These are phyloP conservation scores for Trichoderma guizhouense DNA, from an alignment of 2,329 filamentous ascomycete species.

Conservation along the genomic window DNA sequence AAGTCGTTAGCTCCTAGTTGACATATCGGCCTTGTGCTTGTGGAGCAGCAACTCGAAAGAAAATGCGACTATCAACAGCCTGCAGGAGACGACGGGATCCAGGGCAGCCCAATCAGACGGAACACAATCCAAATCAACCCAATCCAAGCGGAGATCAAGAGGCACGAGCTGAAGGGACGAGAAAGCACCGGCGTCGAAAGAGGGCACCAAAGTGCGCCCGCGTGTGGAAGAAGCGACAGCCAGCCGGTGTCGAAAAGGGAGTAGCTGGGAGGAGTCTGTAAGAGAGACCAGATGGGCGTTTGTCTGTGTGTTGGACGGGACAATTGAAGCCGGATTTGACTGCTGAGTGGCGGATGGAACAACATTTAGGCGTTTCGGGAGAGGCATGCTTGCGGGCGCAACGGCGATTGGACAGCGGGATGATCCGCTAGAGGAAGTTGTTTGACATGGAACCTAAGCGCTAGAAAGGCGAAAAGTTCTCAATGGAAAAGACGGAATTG, in stretches of 20 bases:
- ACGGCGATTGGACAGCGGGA: constrained; percentile 7
- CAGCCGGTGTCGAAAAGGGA: neutral
- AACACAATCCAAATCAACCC: neutral
- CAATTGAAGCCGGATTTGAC: neutral
- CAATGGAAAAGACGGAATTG: neutral
- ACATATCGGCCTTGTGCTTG: neutral
- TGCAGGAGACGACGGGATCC: neutral
- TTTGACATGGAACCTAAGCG: neutral
- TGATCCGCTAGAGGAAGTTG: neutral
- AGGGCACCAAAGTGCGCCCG: neutral
- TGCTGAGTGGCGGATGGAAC: neutral
- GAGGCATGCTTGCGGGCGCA: constrained; percentile 7
- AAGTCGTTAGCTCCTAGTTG: neutral
- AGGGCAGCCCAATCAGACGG: neutral
- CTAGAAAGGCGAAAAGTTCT: neutral
- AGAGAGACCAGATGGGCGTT: neutral
- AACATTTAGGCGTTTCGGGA: constrained; percentile 1
- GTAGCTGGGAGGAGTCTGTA: neutral
- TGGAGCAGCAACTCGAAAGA: neutral
- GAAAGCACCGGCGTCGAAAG: neutral
- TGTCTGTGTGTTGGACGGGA: neutral
- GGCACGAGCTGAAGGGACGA: neutral
- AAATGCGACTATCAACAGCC: neutral
- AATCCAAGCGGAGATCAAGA: neutral
- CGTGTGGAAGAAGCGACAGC: neutral